Percentiles rank a stretch among this genome's conserved stretches.
phyloP scores from a whole-genome alignment of 2,329 filamentous ascomycete species.

The Capronia americana region DNA sequence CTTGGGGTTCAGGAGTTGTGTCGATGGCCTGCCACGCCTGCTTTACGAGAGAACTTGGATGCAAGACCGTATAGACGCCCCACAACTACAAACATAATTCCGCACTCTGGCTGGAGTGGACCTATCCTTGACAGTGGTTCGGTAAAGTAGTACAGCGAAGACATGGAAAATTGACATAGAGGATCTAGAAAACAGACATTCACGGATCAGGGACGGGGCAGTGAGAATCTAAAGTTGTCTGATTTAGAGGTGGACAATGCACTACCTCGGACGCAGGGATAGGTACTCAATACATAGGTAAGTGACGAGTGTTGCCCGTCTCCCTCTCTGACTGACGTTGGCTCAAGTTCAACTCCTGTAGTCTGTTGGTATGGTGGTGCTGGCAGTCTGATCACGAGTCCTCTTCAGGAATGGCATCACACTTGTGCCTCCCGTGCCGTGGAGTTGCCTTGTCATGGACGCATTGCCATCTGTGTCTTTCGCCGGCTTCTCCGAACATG shows the following conservation, averaged over 20 bases:
- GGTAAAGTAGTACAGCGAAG: not conserved
- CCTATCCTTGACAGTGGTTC: not conserved
- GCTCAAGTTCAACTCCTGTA: not conserved
- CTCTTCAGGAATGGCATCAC: slow-evolving; percentile 61
- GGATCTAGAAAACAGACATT: not conserved
- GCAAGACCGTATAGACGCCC: not conserved
- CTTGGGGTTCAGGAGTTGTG: too few species aligned
- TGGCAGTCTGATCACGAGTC: slow-evolving; percentile 57
- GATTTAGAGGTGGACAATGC: not conserved
- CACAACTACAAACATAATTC: not conserved
- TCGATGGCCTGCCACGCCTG: too few species aligned
- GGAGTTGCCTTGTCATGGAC: slow-evolving; percentile 47
- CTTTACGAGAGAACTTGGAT: too few species aligned
- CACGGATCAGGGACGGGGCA: not conserved
- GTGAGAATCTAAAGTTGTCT: not conserved
- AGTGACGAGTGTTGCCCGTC: not conserved
- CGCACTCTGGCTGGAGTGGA: not conserved
- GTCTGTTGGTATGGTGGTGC: slow-evolving; percentile 8
- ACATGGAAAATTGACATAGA: not conserved
- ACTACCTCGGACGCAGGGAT: not conserved
- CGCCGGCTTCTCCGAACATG: slow-evolving; percentile 45
- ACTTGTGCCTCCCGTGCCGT: slow-evolving; percentile 60
- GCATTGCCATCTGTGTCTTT: slow-evolving; percentile 39
- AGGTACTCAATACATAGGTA: not conserved
- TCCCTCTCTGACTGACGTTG: not conserved